phyloP scores from a whole-genome alignment of 108 stramenopile species.

The Mayamaea pseudoterrestris region DNA sequence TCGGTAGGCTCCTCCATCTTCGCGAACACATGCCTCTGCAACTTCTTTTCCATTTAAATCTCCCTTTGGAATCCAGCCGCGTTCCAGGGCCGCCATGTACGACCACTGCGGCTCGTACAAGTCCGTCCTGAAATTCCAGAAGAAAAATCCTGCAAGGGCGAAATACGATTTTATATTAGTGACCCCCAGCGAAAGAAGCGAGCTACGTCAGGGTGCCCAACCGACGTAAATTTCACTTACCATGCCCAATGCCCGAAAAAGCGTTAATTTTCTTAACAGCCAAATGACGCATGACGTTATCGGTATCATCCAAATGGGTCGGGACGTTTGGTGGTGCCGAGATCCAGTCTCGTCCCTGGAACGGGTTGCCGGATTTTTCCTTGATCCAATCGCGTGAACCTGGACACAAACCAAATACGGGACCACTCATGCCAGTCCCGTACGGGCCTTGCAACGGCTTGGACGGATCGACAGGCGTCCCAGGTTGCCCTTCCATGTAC shows the following conservation, averaged over 20 bases:
- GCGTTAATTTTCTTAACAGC: slow-evolving; percentile 75
- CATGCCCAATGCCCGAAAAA: slow-evolving; percentile 74
- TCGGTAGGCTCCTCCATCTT: slow-evolving; percentile 28
- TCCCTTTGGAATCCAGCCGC: slow-evolving; percentile 71
- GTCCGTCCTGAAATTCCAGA: slow-evolving; percentile 92
- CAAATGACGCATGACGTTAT: slow-evolving; percentile 61
- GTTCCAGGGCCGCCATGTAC: slow-evolving; percentile 59
- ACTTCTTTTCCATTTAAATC: slow-evolving; percentile 45
- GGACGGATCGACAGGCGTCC: slow-evolving; percentile 69
- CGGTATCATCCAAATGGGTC: slow-evolving; percentile 51
- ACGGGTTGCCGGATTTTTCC: slow-evolving; percentile 39
- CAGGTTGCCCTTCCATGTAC: slow-evolving; percentile 88
- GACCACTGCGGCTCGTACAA: slow-evolving; percentile 76
- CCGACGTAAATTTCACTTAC: too few species aligned
- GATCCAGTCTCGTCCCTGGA: slow-evolving; percentile 55
- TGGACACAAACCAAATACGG: slow-evolving; percentile 63
- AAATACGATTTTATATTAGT: too few species aligned
- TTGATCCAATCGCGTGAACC: slow-evolving; percentile 70
- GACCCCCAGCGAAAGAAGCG: too few species aligned
- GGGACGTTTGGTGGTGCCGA: slow-evolving; percentile 56
- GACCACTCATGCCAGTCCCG: slow-evolving; percentile 78
- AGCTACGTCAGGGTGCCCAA: too few species aligned
- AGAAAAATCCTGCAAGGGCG: too few species aligned
- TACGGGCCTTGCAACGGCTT: slow-evolving; percentile 72
- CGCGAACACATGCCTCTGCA: slow-evolving; percentile 39